Evolutionary conservation across 75 land plant species (phyloP), one percentile per base, ranked within the genome.

Genomic region (Pinus taeda): DNA sequence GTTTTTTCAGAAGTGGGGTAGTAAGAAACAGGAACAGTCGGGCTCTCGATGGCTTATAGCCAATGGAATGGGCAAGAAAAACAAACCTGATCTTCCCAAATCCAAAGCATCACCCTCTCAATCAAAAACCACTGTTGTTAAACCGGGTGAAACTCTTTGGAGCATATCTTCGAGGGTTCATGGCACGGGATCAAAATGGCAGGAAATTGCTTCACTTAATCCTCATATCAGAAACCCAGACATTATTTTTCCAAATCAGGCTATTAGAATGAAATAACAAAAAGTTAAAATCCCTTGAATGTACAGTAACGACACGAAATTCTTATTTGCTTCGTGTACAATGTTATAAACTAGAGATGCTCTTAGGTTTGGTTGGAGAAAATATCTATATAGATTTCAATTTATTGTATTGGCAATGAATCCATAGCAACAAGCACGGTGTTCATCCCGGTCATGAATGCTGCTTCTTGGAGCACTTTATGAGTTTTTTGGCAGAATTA

Each of bases 91-190:
- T 37, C 29, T 53, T 15, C 33, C 22, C n/a, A 77, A 78, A 22
- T 45, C 81, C 1, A 53, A 39, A 57, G 21, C 76, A 57, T 79
- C 37, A 18, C 49, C 72, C 11, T 42, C 49, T n/a, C 71, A 66
- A 36, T 66, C 71, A 73, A 39, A 75, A 42, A 45, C 78, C 12
- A 49, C 80, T 29, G 60, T 56, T 59, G 80, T 59, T 17, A 42
- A 77, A 22, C 81, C 79, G 65, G 80, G 71, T 79, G 79, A 77
- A 42, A 79, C 81, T 37, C 80, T 81, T 37, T 81, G 82, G 82
- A 81, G 82, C 81, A 77, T 81, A 26, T 81, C 80, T 42, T 76
- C 76, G 39, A 76, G 70, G 29, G 39, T 73, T 29, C 80, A 49
- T 74, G 80, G 80, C 49, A 73, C 58, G 55, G 80, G 57, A 45